Evolutionary conservation across 164 flowering plant species (phyloP).

Genomic region (Akebia trifoliata): DNA sequence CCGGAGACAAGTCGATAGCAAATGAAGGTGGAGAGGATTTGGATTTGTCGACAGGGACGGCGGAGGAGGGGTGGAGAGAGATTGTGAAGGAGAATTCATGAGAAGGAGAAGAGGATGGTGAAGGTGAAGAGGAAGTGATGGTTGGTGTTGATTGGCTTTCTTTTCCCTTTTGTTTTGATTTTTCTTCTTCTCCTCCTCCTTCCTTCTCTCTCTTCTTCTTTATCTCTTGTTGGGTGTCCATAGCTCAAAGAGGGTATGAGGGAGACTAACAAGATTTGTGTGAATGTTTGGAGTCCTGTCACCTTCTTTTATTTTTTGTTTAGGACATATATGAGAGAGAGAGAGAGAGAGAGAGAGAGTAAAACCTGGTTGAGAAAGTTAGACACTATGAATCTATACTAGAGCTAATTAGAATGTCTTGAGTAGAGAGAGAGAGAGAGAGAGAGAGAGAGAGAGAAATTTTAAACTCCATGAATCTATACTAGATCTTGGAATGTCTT

Average conservation of each 20-base stretch:
- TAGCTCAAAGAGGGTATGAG: conserved; percentile 13
- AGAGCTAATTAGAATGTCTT: not conserved
- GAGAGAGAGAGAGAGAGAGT: conserved; percentile 15
- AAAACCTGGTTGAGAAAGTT: not conserved
- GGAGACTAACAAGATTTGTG: not conserved
- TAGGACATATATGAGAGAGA: conserved; percentile 12
- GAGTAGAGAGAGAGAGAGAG: not conserved
- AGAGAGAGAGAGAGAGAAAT: conserved; percentile 1
- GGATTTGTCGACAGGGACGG: conserved; percentile 9
- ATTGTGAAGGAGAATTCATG: conserved; percentile 92
- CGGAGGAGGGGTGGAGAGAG: conserved; percentile 47
- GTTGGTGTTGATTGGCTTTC: conserved; percentile 15
- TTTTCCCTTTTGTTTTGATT: conserved; percentile 8
- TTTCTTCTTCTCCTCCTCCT: conserved; percentile 3
- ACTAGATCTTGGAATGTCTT: conserved; percentile 6
- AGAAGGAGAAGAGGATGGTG: conserved; percentile 72
- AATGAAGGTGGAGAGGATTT: conserved; percentile 24
- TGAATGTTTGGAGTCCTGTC: not conserved
- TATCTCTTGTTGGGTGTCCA: conserved; percentile 28
- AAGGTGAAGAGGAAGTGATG: conserved; percentile 25
- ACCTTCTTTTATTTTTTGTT: not conserved
- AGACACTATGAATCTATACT: not conserved
- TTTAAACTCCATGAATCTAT: not conserved
- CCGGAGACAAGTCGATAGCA: conserved; percentile 76
- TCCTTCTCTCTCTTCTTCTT: conserved; percentile 5